Percentiles rank a stretch among this genome's conserved stretches.
Evolutionary conservation across 139 green algal species (phyloP).

Genomic region (Chlamydomonas schloesseri): DNA sequence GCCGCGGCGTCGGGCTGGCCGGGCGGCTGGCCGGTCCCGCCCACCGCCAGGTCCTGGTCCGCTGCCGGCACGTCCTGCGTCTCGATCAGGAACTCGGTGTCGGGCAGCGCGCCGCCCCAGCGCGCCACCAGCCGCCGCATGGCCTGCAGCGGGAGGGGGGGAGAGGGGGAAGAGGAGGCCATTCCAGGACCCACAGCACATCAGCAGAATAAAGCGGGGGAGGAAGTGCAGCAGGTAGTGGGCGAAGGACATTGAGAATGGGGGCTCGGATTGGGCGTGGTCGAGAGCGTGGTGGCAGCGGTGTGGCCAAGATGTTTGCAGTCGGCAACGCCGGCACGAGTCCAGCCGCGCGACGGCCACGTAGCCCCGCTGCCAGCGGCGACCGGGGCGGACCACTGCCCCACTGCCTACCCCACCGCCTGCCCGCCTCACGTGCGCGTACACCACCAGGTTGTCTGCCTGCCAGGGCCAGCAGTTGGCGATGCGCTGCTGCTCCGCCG

Average conservation of each 20-base stretch:
- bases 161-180: neutral
- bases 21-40: neutral
- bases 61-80: constrained; percentile 27
- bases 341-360: no score
- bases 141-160: neutral
- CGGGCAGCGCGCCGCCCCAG: constrained; percentile 30
- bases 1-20: neutral
- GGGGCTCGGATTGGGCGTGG: no score
- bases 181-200: neutral
- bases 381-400: no score
- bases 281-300: no score
- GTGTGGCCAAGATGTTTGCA: no score
- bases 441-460: constrained; percentile 21
- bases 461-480: neutral
- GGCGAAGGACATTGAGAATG: no score
- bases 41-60: constrained; percentile 12
- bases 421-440: constrained; percentile 19
- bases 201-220: no score
- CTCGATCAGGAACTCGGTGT: constrained; percentile 49
- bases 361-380: no score
- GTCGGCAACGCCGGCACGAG: no score
- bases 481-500: neutral
- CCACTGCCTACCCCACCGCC: no score
- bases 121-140: constrained; percentile 7
- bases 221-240: no score